Evolutionary conservation across 495 filamentous ascomycete genomes (phyloP).

Genomic region (Penicilliopsis zonata): DNA sequence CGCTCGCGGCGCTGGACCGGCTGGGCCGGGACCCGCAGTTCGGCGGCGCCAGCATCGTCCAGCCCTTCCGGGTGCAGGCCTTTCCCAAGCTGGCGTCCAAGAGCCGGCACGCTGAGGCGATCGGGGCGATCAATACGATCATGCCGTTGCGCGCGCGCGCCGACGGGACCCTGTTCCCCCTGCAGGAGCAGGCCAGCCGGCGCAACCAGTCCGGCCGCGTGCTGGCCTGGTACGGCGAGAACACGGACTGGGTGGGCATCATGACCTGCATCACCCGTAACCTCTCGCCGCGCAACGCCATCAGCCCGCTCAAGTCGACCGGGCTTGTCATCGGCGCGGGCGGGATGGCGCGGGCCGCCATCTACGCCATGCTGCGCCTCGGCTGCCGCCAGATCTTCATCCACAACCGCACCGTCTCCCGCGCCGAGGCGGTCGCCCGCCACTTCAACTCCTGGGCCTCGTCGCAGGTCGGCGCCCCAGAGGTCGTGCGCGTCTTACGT

Average conservation of each 20-base stretch:
- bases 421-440: constrained; percentile 51
- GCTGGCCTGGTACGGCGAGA: constrained; percentile 65
- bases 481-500: constrained; percentile 47
- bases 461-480: constrained; percentile 23
- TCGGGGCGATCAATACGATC: constrained; percentile 76
- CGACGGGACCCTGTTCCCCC: constrained; percentile 51
- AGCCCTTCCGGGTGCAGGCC: constrained; percentile 66
- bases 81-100: constrained; percentile 55
- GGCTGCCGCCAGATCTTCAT: constrained; percentile 74
- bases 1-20: constrained; percentile 50
- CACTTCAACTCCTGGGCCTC: constrained; percentile 58
- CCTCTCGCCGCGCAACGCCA: constrained; percentile 67
- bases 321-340: constrained; percentile 69
- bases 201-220: constrained; percentile 55
- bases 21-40: constrained; percentile 54
- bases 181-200: constrained; percentile 48
- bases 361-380: constrained; percentile 68
- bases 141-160: constrained; percentile 54
- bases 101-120: constrained; percentile 64
- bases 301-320: constrained; percentile 52
- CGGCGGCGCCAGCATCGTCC: constrained; percentile 60
- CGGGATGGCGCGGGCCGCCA: constrained; percentile 69
- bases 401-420: constrained; percentile 53
- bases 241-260: constrained; percentile 77
- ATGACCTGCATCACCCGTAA: constrained; percentile 57